phyloP scores from a whole-genome alignment of 345 rosid genomes.

The Syzygium oleosum region DNA sequence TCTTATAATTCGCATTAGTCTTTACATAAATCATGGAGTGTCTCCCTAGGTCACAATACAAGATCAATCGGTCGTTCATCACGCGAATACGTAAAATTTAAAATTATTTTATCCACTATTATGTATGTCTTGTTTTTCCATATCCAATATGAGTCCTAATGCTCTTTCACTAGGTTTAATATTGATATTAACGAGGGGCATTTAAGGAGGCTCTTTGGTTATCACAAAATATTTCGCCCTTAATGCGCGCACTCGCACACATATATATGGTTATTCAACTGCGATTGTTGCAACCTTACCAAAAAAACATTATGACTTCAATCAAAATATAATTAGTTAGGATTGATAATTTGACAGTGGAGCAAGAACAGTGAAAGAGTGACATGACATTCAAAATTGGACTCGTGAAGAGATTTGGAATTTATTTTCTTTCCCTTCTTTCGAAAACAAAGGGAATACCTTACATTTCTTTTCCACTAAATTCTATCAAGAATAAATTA shows the following conservation, averaged over 20 bases:
- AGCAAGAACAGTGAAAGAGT: background rate
- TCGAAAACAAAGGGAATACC: background rate
- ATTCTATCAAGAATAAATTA: too few relatives aligned
- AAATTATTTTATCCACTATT: background rate
- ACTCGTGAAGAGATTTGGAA: background rate
- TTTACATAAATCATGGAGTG: background rate
- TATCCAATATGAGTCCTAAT: background rate
- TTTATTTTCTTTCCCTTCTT: background rate
- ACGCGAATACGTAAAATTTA: background rate
- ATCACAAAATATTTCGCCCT: background rate
- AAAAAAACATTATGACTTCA: background rate
- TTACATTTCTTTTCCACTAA: background rate
- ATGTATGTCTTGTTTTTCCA: background rate
- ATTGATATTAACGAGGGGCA: background rate
- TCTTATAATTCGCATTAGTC: background rate
- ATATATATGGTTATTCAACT: background rate
- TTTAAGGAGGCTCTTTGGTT: too few relatives aligned
- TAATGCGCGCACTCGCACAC: too few relatives aligned
- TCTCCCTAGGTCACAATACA: background rate
- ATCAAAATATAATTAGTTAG: background rate
- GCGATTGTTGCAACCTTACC: background rate
- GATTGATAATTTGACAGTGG: background rate
- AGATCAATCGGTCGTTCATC: background rate
- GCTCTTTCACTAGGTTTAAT: background rate
- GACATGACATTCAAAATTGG: background rate